Percentiles rank a stretch among this genome's conserved stretches.
Evolutionary conservation across 345 rosid genomes (phyloP).

Genomic region (Litchi chinensis): DNA sequence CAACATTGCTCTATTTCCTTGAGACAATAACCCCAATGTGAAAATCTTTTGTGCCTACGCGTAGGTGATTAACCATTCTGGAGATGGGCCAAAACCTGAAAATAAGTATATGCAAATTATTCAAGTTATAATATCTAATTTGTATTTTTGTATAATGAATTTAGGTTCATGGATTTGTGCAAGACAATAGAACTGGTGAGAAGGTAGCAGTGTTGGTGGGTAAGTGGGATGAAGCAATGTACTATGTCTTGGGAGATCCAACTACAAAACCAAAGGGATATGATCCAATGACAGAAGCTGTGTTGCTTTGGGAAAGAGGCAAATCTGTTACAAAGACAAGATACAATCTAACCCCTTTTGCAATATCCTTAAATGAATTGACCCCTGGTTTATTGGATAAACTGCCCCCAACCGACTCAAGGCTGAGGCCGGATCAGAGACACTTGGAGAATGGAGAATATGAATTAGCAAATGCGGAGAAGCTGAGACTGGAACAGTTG

Average conservation of each 20-base stretch:
- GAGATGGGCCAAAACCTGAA: neutral
- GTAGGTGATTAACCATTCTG: neutral
- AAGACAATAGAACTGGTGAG: constrained; percentile 93
- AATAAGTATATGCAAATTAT: neutral
- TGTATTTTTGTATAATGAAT: neutral
- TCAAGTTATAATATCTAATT: neutral
- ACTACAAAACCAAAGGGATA: constrained; percentile 88
- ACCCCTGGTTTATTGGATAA: constrained; percentile 73
- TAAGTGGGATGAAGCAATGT: constrained; percentile 99
- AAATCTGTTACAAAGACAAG: constrained; percentile 78
- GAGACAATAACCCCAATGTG: neutral
- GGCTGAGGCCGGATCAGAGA: constrained; percentile 97
- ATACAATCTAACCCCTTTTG: constrained; percentile 92
- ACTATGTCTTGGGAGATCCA: constrained; percentile 90
- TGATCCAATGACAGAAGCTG: constrained; percentile 97
- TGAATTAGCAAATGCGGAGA: constrained; percentile 91
- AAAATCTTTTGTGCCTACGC: neutral
- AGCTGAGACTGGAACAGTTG: constrained; percentile 88
- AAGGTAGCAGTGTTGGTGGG: constrained; percentile 95
- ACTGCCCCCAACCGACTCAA: constrained; percentile 96
- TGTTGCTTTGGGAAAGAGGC: constrained; percentile 91
- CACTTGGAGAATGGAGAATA: constrained; percentile 94
- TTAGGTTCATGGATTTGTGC: constrained; percentile 97
- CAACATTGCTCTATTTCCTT: neutral
- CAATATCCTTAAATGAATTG: constrained; percentile 86